These are phyloP conservation scores for Niveomyces coronatus DNA, from an alignment of 2,329 filamentous ascomycete species.

Conservation along the genomic window DNA sequence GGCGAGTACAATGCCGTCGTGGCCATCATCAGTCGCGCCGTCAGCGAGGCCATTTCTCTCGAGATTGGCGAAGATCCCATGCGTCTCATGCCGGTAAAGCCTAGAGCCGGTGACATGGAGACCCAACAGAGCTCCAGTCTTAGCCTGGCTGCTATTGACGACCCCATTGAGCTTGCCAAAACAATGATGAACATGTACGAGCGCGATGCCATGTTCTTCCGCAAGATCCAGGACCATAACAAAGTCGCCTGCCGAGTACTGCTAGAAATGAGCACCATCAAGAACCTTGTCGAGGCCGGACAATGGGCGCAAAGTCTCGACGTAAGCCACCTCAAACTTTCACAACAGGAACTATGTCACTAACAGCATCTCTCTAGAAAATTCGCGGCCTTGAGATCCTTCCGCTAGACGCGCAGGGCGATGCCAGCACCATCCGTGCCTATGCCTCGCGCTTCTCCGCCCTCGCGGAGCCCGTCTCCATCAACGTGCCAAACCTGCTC, in stretches of 20 bases:
- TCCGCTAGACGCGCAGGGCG: constrained; percentile 63
- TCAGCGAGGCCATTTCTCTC: constrained; percentile 80
- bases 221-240: constrained; percentile 46
- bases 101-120: constrained; percentile 40
- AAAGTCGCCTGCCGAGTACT: constrained; percentile 45
- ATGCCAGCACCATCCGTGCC: constrained; percentile 67
- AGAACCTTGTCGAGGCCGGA: constrained; percentile 41
- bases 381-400: constrained; percentile 70
- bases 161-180: constrained; percentile 47
- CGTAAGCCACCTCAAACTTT: constrained; percentile 31
- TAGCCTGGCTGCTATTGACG: constrained; percentile 48
- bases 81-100: constrained; percentile 70
- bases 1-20: constrained; percentile 95
- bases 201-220: constrained; percentile 49
- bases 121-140: constrained; percentile 44
- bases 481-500: constrained; percentile 82
- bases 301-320: constrained; percentile 50
- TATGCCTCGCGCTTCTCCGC: constrained; percentile 72
- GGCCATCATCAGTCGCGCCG: constrained; percentile 73
- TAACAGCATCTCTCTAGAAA: no score
- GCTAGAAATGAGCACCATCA: constrained; percentile 52
- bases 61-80: constrained; percentile 76
- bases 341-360: no score
- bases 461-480: constrained; percentile 69
- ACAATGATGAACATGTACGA: constrained; percentile 57